Evolutionary conservation across 495 filamentous ascomycete genomes (phyloP), one percentile per base, ranked within the genome.

Genomic region (Penicillium subrubescens): DNA sequence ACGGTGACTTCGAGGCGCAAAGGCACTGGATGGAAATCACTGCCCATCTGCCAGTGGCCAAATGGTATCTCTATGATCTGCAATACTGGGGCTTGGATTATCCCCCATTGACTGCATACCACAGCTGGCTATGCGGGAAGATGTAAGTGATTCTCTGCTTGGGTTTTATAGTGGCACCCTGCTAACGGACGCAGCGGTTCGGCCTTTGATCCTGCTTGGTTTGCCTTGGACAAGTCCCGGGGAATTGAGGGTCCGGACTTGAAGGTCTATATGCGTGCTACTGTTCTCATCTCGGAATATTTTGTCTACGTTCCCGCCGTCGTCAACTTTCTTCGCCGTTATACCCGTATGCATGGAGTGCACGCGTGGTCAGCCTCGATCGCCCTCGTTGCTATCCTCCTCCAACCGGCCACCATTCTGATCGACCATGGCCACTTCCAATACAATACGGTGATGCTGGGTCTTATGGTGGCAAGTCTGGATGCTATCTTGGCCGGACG

Each of bases 381-480:
- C 64, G 94, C 95, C 1, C 86, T 98, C 10, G 89, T 89, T 23
- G 95, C 94, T 0, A 89, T 98, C 56, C 83, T 99, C 31, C 89
- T 99, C 84, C 96, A 99, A 69, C 95, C 95, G 7, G 89, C 87
- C 2, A 92, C 90, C 7, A 95, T 97, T 59, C 84, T 99, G 14
- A 91, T 98, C 68, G 95, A 99, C 68, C 94, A 98, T 71, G 91
- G 92, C n/a, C 95, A 99, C 77, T 99, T 99, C 75, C 95, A 99
- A 78, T 99, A 96, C 73, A 99, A 99, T 75, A 95, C 93, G 0
- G 93, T 98, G 56, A 99, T 99, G 95, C 87, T 98, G 6, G 95
- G 96, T 0, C 85, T 97, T 34, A 83, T 93, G 8, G 77, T 94
- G 35, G 93, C 93, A 0, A 92, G 89, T 69, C 87, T 96, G 81